Conservation (phyloP, 441 rosid species). For the Gossypium schwendimanii region DNA sequence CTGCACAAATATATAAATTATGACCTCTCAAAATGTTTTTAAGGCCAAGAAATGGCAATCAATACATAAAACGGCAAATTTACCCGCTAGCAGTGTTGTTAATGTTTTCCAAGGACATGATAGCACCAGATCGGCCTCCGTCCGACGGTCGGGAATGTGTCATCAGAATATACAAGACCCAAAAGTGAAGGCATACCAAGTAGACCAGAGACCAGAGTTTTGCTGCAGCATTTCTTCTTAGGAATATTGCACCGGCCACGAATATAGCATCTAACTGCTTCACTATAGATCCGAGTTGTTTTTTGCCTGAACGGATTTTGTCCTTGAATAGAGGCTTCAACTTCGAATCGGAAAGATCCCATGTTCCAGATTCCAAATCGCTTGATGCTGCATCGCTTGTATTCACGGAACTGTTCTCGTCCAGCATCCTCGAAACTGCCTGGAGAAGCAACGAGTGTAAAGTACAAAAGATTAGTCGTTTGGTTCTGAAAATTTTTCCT, state of each 20-base stretch:
- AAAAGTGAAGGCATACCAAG: slow-evolving; percentile 74
- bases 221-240: slow-evolving; percentile 67
- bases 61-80: not conserved
- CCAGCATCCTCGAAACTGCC: slow-evolving; percentile 74
- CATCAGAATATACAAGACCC: slow-evolving; percentile 82
- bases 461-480: slow-evolving; percentile 9
- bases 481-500: not conserved
- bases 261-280: slow-evolving; percentile 70
- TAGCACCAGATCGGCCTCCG: slow-evolving; percentile 58
- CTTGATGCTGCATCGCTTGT: slow-evolving; percentile 29
- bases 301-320: slow-evolving; percentile 59
- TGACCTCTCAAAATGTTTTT: slow-evolving; percentile 15
- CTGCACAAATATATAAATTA: slow-evolving; percentile 10
- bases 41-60: slow-evolving; percentile 16
- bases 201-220: slow-evolving; percentile 68
- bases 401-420: slow-evolving; percentile 48
- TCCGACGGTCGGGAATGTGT: slow-evolving; percentile 44
- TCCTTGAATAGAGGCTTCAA: slow-evolving; percentile 50
- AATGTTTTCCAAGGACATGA: slow-evolving; percentile 69
- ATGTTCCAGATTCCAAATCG: slow-evolving; percentile 63
- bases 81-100: slow-evolving; percentile 46
- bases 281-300: slow-evolving; percentile 62
- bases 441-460: slow-evolving; percentile 21
- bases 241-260: slow-evolving; percentile 62
- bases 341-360: slow-evolving; percentile 50